phyloP scores from a whole-genome alignment of 148 eudicot genomes.

The Vaccinium corymbosum region DNA sequence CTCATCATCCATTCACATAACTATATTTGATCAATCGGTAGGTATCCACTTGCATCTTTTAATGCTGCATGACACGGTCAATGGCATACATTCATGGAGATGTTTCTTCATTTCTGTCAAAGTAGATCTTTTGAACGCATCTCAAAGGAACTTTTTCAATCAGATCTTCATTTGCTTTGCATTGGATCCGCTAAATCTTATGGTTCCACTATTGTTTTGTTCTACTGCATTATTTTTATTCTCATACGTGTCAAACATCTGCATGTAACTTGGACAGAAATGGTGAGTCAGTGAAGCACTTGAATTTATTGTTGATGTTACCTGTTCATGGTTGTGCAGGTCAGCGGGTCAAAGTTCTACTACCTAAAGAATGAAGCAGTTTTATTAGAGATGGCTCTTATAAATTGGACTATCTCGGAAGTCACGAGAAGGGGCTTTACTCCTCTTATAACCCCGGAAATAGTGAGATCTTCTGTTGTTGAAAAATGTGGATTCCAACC shows the following conservation, averaged over 20 bases:
- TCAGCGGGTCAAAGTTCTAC: constrained; percentile 92
- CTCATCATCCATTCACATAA: neutral
- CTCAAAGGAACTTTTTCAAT: neutral
- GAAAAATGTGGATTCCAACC: constrained; percentile 99
- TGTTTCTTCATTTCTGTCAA: neutral
- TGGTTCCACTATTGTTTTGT: neutral
- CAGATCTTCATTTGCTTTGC: neutral
- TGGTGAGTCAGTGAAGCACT: neutral
- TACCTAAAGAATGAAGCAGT: constrained; percentile 95
- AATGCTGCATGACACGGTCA: neutral
- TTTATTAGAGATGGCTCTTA: constrained; percentile 80
- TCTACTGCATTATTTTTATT: neutral
- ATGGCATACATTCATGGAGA: neutral
- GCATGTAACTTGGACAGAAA: neutral
- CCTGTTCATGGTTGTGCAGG: constrained; percentile 35
- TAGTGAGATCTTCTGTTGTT: constrained; percentile 75
- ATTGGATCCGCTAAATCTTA: neutral
- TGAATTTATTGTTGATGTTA: neutral
- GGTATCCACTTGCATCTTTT: neutral
- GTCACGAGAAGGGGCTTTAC: constrained; percentile 74
- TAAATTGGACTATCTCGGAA: constrained; percentile 82
- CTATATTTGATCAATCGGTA: neutral
- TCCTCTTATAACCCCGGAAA: constrained; percentile 87
- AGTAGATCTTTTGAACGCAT: neutral
- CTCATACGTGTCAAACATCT: neutral